phyloP scores from a whole-genome alignment of 78 protist species.

The Protostelium mycophagum region DNA sequence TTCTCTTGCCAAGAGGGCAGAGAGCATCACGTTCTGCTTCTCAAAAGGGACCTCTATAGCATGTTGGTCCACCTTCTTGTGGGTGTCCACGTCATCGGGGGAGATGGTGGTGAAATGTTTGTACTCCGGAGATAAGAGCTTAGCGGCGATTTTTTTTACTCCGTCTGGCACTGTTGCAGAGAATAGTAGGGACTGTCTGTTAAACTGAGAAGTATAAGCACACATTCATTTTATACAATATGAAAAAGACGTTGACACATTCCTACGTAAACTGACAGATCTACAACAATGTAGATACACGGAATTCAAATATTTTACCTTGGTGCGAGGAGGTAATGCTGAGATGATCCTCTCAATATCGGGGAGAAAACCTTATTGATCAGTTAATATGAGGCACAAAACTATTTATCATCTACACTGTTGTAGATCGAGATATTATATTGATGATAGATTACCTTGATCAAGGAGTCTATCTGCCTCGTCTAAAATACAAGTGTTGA shows the following conservation, averaged over 20 bases:
- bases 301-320: neutral
- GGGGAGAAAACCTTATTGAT: neutral
- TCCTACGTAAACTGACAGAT: no score
- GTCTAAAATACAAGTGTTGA: constrained; percentile 71
- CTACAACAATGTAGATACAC: neutral
- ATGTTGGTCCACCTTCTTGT: constrained; percentile 24
- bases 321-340: neutral
- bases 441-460: neutral
- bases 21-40: neutral
- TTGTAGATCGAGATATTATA: no score
- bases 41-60: neutral
- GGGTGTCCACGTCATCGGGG: constrained; percentile 9
- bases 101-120: constrained; percentile 33
- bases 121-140: neutral
- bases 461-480: constrained; percentile 98
- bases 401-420: no score
- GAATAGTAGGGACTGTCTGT: constrained; percentile 68
- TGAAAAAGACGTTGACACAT: neutral
- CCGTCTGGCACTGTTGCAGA: constrained; percentile 45
- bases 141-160: neutral
- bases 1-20: neutral
- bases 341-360: neutral
- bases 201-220: no score
- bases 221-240: neutral
- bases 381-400: neutral